phyloP scores from a whole-genome alignment of 148 eudicot species.

The Suaeda aralocaspica region DNA sequence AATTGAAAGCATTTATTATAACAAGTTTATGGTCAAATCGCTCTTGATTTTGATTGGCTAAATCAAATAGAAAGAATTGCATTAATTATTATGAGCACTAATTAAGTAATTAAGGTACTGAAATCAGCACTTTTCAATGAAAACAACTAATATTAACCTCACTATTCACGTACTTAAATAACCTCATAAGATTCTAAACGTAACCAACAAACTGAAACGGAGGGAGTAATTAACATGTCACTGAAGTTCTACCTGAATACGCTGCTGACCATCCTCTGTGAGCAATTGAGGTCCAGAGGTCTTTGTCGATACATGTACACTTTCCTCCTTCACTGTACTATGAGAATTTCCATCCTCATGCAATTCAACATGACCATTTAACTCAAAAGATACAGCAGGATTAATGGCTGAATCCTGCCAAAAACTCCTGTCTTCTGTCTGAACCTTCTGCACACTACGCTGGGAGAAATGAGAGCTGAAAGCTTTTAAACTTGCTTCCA shows the following conservation, averaged over 20 bases:
- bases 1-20: no score
- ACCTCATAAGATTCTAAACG: no score
- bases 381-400: slow-evolving; percentile 32
- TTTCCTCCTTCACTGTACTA: slow-evolving; percentile 25
- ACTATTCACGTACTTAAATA: no score
- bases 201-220: not conserved
- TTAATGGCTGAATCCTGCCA: slow-evolving; percentile 28
- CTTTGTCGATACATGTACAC: slow-evolving; percentile 32
- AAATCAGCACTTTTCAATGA: no score
- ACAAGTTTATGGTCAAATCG: no score
- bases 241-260: slow-evolving; percentile 53
- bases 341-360: slow-evolving; percentile 29
- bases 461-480: slow-evolving; percentile 51
- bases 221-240: not conserved
- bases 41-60: no score
- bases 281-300: slow-evolving; percentile 28
- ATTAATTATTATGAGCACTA: no score
- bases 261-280: slow-evolving; percentile 52
- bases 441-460: slow-evolving; percentile 32
- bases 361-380: slow-evolving; percentile 33
- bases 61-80: no score
- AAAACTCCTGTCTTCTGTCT: slow-evolving; percentile 42
- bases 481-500: slow-evolving; percentile 82
- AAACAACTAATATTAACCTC: no score
- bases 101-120: no score